A percentile compares a stretch with the other conserved stretches of the same genome.
phyloP scores from a whole-genome alignment of 2,329 filamentous ascomycete genomes.

The Aspergillus proliferans region DNA sequence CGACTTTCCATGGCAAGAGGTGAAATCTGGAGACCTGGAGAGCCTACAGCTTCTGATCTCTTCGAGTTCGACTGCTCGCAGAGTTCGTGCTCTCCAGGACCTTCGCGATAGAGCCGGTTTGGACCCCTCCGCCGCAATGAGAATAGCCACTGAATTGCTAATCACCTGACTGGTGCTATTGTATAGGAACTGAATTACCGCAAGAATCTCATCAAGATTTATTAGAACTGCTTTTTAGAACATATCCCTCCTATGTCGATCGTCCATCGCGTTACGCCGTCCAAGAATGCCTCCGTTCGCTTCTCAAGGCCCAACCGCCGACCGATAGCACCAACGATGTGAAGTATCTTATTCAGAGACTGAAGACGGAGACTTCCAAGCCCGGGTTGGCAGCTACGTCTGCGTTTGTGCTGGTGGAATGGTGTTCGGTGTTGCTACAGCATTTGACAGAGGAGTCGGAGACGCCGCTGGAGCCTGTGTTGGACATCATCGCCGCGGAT shows the following conservation, averaged over 20 bases:
- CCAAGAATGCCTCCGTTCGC: conserved; percentile 67
- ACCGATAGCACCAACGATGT: conserved; percentile 19
- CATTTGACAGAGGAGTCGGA: conserved; percentile 62
- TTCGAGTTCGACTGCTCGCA: conserved; percentile 38
- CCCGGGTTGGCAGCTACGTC: conserved; percentile 68
- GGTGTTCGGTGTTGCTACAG: conserved; percentile 75
- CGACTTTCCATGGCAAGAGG: conserved; percentile 40
- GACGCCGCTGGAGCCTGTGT: conserved; percentile 50
- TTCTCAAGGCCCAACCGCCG: conserved; percentile 58
- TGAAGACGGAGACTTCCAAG: conserved; percentile 71
- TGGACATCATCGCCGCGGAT: conserved; percentile 61
- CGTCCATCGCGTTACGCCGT: conserved; percentile 75
- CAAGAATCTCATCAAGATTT: conserved; percentile 39
- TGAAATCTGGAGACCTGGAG: conserved; percentile 36
- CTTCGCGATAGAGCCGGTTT: conserved; percentile 41
- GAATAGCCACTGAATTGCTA: conserved; percentile 6
- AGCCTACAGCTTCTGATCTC: conserved; percentile 34
- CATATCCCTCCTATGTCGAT: conserved; percentile 81
- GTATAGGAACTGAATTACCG: conserved; percentile 27
- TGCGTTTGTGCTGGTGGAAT: conserved; percentile 85
- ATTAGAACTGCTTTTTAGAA: conserved; percentile 72
- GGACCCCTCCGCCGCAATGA: conserved; percentile 1
- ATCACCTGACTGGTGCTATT: conserved; percentile 5
- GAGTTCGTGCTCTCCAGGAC: conserved; percentile 37
- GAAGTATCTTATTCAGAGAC: conserved; percentile 57